phyloP scores from a whole-genome alignment of 352 stramenopile species.

The Pythium brachiatum region DNA sequence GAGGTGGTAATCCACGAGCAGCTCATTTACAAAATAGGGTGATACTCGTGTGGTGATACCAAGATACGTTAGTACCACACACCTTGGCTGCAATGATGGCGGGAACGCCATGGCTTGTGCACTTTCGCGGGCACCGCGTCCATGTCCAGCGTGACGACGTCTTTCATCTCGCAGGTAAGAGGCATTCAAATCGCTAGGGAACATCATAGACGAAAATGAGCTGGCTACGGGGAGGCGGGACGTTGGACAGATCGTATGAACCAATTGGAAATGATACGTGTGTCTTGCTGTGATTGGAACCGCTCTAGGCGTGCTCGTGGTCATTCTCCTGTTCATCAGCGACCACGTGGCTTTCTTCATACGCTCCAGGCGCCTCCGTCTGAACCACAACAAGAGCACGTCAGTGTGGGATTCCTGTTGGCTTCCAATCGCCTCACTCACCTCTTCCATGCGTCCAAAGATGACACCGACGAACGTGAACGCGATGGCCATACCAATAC shows the following conservation, averaged over 20 bases:
- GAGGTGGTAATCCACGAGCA: background rate
- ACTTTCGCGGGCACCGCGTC: slow-evolving; percentile 61
- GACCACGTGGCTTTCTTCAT: background rate
- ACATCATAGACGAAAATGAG: too few species aligned
- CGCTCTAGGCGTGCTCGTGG: background rate
- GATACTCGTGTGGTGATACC: background rate
- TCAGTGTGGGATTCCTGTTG: background rate
- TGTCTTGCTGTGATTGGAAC: background rate
- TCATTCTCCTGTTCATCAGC: background rate
- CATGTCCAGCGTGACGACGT: slow-evolving; percentile 83
- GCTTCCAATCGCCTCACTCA: slow-evolving; percentile 10
- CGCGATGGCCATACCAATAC: slow-evolving; percentile 69
- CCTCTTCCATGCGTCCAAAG: slow-evolving; percentile 69
- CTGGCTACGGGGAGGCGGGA: too few species aligned
- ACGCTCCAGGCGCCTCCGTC: background rate
- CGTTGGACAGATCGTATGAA: too few species aligned
- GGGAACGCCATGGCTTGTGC: slow-evolving; percentile 29
- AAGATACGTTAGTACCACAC: background rate
- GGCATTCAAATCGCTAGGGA: too few species aligned
- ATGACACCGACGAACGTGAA: slow-evolving; percentile 72
- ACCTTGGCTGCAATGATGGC: background rate
- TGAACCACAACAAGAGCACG: background rate
- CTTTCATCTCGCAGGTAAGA: slow-evolving; percentile 82
- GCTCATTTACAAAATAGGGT: background rate
- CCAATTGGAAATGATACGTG: background rate